Base-by-base conservation (phyloP, 768 basidiomycete genomes). In the Tubosaeta sp. region DNA sequence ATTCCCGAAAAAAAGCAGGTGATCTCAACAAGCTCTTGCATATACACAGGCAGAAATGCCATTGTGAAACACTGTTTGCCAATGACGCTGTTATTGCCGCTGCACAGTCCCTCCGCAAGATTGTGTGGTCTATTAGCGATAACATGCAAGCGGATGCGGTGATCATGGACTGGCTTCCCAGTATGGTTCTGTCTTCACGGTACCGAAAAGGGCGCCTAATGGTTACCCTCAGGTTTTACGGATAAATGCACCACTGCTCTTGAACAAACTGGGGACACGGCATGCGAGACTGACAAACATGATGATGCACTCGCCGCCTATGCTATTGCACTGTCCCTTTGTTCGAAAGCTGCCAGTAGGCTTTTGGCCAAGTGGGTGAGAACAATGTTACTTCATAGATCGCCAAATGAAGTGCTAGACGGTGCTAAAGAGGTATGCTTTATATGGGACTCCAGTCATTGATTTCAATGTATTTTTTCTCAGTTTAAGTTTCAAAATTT, bases 31-130 rank as follows among this genome's bases (percentile, higher is more conserved):
- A 7, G n/a, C 22, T 52, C 12, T 43, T 48, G 6, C 26, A 1
- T 35, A 33, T 32, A 1, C 53, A 59, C 10, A 43, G 56, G 7
- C 22, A 55, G 17, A 55, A 43, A 9, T 32, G 51, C n/a, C 46
- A 38, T 0, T 57, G 59, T 2, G 49, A 61, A 33, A 3, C 17
- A 1, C 19, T 57, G 19, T 61, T 29, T 43, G 10, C 39, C 0
- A 17, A 48, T 3, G 52, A 50, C 14, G 39, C 16, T 11, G 35
- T 53, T 13, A 2, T 13, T 3, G 49, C 51, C 17, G 59, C 51
- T 4, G 46, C 43, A 1, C 3, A 16, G 3, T 43, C 10, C 22
- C 22, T 22, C 22, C 22, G 22, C 22, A n/a, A 48, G 9, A 42
- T 52, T 3, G 1, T 5, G 2, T n/a, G 17, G 16, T n/a, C 32